These are phyloP conservation scores for Beauveria rudraprayagi DNA, from an alignment of 2,329 filamentous ascomycete species.

Conservation along the genomic window DNA sequence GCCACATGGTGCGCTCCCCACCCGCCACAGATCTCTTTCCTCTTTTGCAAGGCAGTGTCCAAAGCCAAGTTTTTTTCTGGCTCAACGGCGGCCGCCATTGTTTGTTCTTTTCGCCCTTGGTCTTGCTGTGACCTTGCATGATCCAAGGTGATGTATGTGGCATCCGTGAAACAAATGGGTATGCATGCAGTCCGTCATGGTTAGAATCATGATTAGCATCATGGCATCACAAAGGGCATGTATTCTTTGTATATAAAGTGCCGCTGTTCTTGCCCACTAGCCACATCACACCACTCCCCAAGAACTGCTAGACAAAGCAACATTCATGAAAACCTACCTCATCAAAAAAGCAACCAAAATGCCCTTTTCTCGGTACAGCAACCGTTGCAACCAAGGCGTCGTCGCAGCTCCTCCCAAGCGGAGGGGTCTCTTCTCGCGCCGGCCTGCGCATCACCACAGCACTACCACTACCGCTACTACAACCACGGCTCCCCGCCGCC, in stretches of 20 bases:
- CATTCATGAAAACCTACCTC: not conserved
- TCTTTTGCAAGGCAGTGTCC: not conserved
- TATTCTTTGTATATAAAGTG: too few species aligned
- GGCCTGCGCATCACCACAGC: constrained; percentile 25
- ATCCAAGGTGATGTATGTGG: not conserved
- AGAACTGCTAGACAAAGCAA: not conserved
- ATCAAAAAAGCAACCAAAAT: constrained; percentile 20
- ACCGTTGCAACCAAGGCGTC: constrained; percentile 11
- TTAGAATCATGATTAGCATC: not conserved
- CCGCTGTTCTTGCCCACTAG: not conserved
- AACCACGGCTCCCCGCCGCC: constrained; percentile 34
- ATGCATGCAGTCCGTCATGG: not conserved
- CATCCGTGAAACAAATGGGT: not conserved
- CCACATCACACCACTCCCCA: not conserved
- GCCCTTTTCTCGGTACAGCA: constrained; percentile 20
- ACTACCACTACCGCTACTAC: constrained; percentile 31
- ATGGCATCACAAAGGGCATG: not conserved
- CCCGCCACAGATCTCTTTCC: constrained; percentile 8
- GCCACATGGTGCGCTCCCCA: constrained; percentile 1
- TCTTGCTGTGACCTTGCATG: not conserved
- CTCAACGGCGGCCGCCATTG: not conserved
- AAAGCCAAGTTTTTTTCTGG: constrained; percentile 10
- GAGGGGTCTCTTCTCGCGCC: constrained; percentile 18
- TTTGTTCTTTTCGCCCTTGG: not conserved
- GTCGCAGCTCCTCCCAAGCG: constrained; percentile 13